Evolutionary conservation across 1,284 basidiomycete genomes (phyloP), one percentile per base, ranked within the genome.

Genomic region (Chalciporus sp.): DNA sequence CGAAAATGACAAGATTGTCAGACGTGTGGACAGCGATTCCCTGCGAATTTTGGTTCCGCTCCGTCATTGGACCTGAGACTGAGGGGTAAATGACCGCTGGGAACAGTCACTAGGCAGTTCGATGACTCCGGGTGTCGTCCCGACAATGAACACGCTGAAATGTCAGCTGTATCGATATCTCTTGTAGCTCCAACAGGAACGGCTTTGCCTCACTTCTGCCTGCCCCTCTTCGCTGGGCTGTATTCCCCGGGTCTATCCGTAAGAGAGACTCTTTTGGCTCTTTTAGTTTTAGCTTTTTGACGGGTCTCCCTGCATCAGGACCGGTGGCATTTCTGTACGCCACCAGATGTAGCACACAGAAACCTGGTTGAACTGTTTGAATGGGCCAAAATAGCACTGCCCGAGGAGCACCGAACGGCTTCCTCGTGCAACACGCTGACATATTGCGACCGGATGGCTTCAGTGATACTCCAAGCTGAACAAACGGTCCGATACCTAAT

Each of bases 241-340:
- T 42, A 52, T 59, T 56, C 49, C 45, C 59, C 65, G 58, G 60
- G 55, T 45, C 44, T 45, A 48, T 41, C 58, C 63, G 58, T 47
- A 58, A 63, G 50, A 58, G 65, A 56, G 56, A 55, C 57, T 55
- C 52, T 55, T 68, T 72, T 72, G 63, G 63, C 68, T 72, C 65
- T 69, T 67, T 69, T 48, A 29, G 68, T 70, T 69, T 72, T 60
- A 58, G 47, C 63, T 58, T 69, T 69, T 72, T 72, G 53, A 58
- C 63, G 48, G 50, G 56, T 12, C 51, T 51, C 55, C 54, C 66
- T 57, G 47, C 61, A 51, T 51, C 55, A 56, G 52, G 45, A 58
- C 53, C 56, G 59, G 58, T 35, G 26, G 27, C 20, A 64, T 55
- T 61, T 58, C 51, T 52, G 45, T 50, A 40, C 52, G 12, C 56